These are phyloP conservation scores for Diaporthe sp. DNA, from an alignment of 2,329 filamentous ascomycete genomes.

Conservation along the genomic window DNA sequence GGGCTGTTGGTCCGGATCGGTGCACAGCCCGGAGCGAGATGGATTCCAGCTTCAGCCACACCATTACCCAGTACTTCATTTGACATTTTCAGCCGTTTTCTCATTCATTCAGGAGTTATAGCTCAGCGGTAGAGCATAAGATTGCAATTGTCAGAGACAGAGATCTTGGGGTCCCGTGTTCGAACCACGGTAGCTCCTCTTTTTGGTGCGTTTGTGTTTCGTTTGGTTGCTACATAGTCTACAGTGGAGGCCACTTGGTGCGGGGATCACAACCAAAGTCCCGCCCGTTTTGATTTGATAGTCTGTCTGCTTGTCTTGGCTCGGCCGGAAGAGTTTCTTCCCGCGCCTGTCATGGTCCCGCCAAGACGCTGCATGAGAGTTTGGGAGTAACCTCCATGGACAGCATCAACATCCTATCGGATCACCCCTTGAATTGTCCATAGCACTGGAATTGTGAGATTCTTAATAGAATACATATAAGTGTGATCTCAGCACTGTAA, in stretches of 20 bases:
- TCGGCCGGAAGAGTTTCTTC: not conserved
- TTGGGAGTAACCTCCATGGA: not conserved
- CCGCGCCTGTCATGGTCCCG: not conserved
- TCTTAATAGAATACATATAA: not conserved
- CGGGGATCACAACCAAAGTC: not conserved
- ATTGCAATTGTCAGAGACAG: not conserved
- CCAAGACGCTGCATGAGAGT: slow-evolving; percentile 13
- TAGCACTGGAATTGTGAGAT: too few species aligned
- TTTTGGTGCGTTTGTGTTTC: not conserved
- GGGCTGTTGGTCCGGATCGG: too few species aligned
- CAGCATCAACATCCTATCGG: not conserved
- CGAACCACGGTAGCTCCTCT: not conserved
- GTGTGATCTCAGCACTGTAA: not conserved
- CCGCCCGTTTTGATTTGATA: not conserved
- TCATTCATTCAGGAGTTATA: not conserved
- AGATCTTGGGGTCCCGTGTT: slow-evolving; percentile 22
- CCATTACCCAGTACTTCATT: too few species aligned
- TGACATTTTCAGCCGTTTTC: not conserved
- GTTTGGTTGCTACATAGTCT: not conserved
- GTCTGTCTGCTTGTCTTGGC: not conserved
- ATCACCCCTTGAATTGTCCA: not conserved
- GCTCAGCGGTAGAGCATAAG: not conserved
- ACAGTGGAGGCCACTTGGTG: not conserved
- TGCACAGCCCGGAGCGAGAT: too few species aligned
- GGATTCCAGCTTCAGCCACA: too few species aligned